These are phyloP conservation scores for Schizophyllum amplum DNA, from an alignment of 1,284 basidiomycete genomes.

Conservation along the genomic window DNA sequence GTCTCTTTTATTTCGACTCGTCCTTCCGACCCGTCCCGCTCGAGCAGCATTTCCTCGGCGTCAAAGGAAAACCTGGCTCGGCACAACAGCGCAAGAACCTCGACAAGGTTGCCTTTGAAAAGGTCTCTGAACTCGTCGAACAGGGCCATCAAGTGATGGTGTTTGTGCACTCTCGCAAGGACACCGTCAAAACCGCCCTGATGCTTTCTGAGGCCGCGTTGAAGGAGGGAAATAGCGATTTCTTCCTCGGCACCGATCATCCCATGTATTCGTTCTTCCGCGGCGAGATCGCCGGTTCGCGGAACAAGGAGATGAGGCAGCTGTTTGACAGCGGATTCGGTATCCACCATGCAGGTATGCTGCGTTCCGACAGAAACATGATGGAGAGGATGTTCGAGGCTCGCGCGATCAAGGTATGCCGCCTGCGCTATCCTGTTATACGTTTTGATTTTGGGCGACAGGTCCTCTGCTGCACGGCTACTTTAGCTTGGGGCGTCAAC, in stretches of 20 bases:
- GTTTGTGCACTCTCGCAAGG: slow-evolving; percentile 97
- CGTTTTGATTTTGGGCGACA: slow-evolving; percentile 23
- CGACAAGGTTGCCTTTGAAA: slow-evolving; percentile 87
- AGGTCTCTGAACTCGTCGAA: slow-evolving; percentile 77
- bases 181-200: slow-evolving; percentile 92
- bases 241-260: slow-evolving; percentile 78
- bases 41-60: slow-evolving; percentile 96
- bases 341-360: slow-evolving; percentile 99
- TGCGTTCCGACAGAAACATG: slow-evolving; percentile 89
- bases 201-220: slow-evolving; percentile 79
- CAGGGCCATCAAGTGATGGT: slow-evolving; percentile 99
- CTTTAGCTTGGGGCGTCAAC: slow-evolving; percentile 99
- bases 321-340: slow-evolving; percentile 92
- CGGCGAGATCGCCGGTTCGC: slow-evolving; percentile 69
- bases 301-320: slow-evolving; percentile 96
- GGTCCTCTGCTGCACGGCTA: slow-evolving; percentile 98
- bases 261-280: slow-evolving; percentile 74
- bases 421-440: background rate
- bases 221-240: slow-evolving; percentile 65
- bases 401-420: slow-evolving; percentile 71
- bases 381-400: slow-evolving; percentile 95
- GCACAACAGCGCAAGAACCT: slow-evolving; percentile 76
- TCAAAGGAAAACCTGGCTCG: slow-evolving; percentile 87
- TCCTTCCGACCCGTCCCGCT: slow-evolving; percentile 96
- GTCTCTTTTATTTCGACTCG: slow-evolving; percentile 98